Evolutionary conservation across 495 filamentous ascomycete species (phyloP), one percentile per base, ranked within the genome.

Genomic region (Aspergillus cavernicola): DNA sequence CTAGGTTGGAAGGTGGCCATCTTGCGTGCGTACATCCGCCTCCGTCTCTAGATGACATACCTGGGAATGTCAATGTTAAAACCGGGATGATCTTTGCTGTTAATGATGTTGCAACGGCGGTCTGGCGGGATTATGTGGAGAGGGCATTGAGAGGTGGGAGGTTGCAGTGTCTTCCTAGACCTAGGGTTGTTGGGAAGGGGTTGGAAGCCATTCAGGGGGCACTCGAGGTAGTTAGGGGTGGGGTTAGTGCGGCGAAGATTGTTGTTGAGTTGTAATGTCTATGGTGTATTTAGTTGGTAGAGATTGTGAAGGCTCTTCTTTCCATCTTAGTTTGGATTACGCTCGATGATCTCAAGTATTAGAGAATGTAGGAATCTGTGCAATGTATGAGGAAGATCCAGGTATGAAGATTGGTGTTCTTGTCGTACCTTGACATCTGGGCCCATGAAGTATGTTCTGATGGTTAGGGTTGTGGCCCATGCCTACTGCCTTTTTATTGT

Each of bases 21-120:
- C 43, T 55, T 2, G 52, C 43, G 4, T 15, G 6, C 6, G 52
- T 55, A 11, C 52, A 55, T n/a, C 52, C 52, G 3, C 52, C 52
- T n/a, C 52, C 52, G 24, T n/a, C n/a, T n/a, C n/a, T n/a, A 1
- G 23, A 32, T 11, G 52, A 41, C 2, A 32, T 55, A 1, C 52
- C 52, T 1, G 59, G 31, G n/a, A 73, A 64, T 49, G 58, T 28
- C 24, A 73, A 64, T 49, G 58, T 28, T 9, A 28, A 4, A 9
- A 9, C 64, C 1, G 65, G 70, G 15, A 69, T 74, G 72, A 73
- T 75, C 38, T 75, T 75, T 52, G 70, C 67, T n/a, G 67, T 74
- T 28, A 68, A 73, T 32, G 74, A 77, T 45, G 56, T 72, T 37
- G 65, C 66, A 8, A 66, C 64, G 9, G 66, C 70, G 0, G 58